Base-by-base conservation (phyloP, 768 basidiomycete genomes). In the Rickenella mellea region DNA sequence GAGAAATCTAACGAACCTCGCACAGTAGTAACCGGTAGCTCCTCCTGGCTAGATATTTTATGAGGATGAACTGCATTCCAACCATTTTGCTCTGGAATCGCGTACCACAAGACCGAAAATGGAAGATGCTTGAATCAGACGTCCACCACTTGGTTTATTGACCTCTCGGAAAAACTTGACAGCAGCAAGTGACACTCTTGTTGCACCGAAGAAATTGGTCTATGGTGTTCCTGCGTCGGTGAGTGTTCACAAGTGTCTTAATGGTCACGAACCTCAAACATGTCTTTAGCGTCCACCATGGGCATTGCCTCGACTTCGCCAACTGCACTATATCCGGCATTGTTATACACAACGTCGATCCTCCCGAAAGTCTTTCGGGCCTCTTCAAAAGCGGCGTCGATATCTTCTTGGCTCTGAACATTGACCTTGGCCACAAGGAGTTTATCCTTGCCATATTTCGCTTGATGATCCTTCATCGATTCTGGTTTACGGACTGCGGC, bases 301-400 rank as follows among this genome's bases (percentile, higher is more conserved):
- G 51, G 50, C 43, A 60, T 56, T 14, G 54, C 60, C 51, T 73
- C 71, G 20, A 61, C 53, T 47, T 70, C 67, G 14, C 53, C 54
- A 14, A 62, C 39, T 22, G 62, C 41, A 6, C 46, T 54, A 30
- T 47, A 48, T 29, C 46, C 56, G 46, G 71, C 70, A 44, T 72
- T 73, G 48, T 65, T 71, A 46, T 66, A 61, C 5, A 72, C 70
- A 38, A 71, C 52, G 40, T 73, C 72, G 12, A 71, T 48, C 24
- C 63, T 54, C 4, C 67, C 69, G 51, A 71, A 73, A 11, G 48
- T 49, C 22, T 56, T 51, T 29, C 61, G 45, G 0, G 62, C 60
- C 33, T 48, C 45, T 11, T 47, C 49, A 44, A 73, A 73, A 0
- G 60, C 66, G 5, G 49, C 48, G 7, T 27, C 46, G 39, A 70